Evolutionary conservation across 345 rosid genomes (phyloP).

Genomic region (Angophora floribunda): DNA sequence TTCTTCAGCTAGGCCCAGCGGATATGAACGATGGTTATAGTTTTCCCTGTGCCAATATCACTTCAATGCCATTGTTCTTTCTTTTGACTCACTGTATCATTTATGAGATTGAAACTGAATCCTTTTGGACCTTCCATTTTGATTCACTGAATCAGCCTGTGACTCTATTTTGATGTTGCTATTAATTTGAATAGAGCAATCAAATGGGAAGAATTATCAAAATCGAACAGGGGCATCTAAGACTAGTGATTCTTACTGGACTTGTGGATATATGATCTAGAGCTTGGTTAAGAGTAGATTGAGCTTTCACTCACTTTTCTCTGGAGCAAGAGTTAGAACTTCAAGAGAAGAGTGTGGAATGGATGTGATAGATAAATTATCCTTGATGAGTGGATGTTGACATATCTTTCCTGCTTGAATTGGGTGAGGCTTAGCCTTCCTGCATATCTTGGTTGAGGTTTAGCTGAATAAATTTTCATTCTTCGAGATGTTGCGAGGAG

Average conservation of each 20-base stretch:
- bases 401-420: not conserved
- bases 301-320: not conserved
- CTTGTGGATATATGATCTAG: not conserved
- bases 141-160: not conserved
- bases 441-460: not conserved
- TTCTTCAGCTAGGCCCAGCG: not conserved
- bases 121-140: not conserved
- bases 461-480: not conserved
- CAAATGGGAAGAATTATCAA: not conserved
- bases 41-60: not conserved
- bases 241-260: not conserved
- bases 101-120: not conserved
- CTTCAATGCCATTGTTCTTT: not conserved
- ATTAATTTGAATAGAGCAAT: not conserved
- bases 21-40: not conserved
- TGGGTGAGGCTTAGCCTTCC: not conserved
- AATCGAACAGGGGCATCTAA: not conserved
- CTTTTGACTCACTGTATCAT: not conserved
- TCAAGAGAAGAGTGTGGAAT: not conserved
- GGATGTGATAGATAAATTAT: not conserved
- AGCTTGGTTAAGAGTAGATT: not conserved
- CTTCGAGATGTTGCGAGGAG: not conserved
- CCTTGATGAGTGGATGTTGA: not conserved
- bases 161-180: not conserved
- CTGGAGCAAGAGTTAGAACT: not conserved